Evolutionary conservation across 2,329 filamentous ascomycete genomes (phyloP), one percentile per base, ranked within the genome.

Genomic region (Lecanosticta acicola): DNA sequence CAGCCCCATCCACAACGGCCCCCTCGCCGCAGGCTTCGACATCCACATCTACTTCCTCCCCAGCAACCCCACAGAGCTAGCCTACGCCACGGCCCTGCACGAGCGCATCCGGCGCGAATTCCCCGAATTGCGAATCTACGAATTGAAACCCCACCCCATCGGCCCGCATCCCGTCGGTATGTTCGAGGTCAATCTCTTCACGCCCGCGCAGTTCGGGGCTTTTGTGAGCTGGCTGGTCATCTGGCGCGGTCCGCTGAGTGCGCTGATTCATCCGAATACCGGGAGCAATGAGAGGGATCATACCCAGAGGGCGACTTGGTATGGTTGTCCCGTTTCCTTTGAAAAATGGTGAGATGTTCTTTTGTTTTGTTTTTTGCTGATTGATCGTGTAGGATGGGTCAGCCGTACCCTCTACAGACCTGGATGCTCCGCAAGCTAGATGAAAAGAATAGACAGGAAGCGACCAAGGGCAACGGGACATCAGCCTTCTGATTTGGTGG

Each of bases 181-280:
- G 88, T 95, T 95, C 59, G 90, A 96, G 68, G 87, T 95, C 37
- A 94, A 94, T 57, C 37, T 95, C 16, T 87, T 91, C 65, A 88
- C 83, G 0, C 90, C 89, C 0, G 64, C 80, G 2, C 86, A 95
- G 65, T 95, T 95, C 60, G 89, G 89, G 0, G 89, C 90, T 0
- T 94, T 95, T 59, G 71, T 96, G 32, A 77, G 87, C 0, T 95
- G 89, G 89, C 70, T 95, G 21, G 78, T 87, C 21, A 79, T 95
- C 46, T 83, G 90, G 67, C 76, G 89, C 3, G 89, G 89, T 0
- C 86, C 87, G 2, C 66, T 95, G 49, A 89, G 84, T 39, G 88
- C 73, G 3, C 70, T 96, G 16, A 66, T 95, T 1, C 90, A 95
- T 65, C 88, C 89, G 0, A 95, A 95, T 60, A 89, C 85, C 76